phyloP scores from a whole-genome alignment of 2,329 filamentous ascomycete genomes.

The Zymoseptoria tritici region DNA sequence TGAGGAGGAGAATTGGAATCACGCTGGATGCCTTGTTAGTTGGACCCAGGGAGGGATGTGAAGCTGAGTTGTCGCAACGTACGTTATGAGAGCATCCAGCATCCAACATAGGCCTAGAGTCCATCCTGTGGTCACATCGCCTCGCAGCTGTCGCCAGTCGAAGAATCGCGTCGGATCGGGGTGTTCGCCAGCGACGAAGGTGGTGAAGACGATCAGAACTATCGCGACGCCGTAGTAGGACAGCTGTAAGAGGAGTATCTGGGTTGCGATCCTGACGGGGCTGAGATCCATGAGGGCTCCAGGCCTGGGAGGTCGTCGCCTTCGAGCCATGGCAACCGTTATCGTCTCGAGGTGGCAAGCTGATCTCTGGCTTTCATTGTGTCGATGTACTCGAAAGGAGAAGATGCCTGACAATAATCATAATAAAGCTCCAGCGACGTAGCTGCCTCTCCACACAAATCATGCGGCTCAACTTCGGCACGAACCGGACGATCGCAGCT shows the following conservation, averaged over 20 bases:
- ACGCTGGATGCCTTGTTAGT: slow-evolving; percentile 48
- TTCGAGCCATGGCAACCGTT: slow-evolving; percentile 40
- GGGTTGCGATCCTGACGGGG: slow-evolving; percentile 58
- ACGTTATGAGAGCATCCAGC: slow-evolving; percentile 58
- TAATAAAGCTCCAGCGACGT: not conserved
- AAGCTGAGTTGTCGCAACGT: slow-evolving; percentile 26
- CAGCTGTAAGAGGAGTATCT: slow-evolving; percentile 58
- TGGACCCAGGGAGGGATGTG: not conserved
- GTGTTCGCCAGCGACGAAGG: slow-evolving; percentile 55
- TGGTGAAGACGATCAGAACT: slow-evolving; percentile 59
- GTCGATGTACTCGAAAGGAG: not conserved
- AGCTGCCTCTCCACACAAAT: not conserved
- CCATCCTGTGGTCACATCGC: slow-evolving; percentile 64
- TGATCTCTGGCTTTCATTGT: not conserved
- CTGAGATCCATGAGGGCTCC: slow-evolving; percentile 60
- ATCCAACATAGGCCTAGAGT: slow-evolving; percentile 62
- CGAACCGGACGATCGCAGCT: not conserved
- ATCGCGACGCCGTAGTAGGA: slow-evolving; percentile 58
- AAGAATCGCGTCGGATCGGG: slow-evolving; percentile 54
- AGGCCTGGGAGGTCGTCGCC: slow-evolving; percentile 56
- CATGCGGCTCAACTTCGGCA: not conserved
- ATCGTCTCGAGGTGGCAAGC: not conserved
- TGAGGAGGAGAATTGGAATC: slow-evolving; percentile 72
- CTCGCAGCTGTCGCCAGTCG: slow-evolving; percentile 56
- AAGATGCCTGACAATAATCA: not conserved